These are phyloP conservation scores for Mollisiaceae sp. DNA, from an alignment of 2,329 filamentous ascomycete genomes.

Conservation along the genomic window DNA sequence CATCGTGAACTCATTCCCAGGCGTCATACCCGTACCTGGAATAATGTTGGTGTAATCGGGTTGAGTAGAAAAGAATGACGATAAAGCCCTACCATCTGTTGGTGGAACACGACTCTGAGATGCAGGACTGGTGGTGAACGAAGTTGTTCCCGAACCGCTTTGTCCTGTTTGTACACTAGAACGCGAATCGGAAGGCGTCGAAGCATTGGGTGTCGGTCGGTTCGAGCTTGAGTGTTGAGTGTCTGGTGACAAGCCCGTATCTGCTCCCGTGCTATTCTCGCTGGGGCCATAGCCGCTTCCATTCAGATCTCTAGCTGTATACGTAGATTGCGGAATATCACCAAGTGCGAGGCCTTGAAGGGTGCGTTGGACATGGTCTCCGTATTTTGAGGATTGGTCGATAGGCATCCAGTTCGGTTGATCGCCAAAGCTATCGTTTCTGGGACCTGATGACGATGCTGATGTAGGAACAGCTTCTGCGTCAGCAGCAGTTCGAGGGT, in stretches of 20 bases:
- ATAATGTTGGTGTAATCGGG: slow-evolving; percentile 33
- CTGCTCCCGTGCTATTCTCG: slow-evolving; percentile 48
- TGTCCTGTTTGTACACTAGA: slow-evolving; percentile 30
- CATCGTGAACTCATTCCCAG: slow-evolving; percentile 47
- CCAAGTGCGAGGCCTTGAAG: slow-evolving; percentile 33
- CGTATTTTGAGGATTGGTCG: slow-evolving; percentile 17
- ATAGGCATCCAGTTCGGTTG: slow-evolving; percentile 30
- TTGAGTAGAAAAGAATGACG: slow-evolving; percentile 36
- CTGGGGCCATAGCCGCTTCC: slow-evolving; percentile 48
- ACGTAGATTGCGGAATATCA: slow-evolving; percentile 19
- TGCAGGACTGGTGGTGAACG: slow-evolving; percentile 59
- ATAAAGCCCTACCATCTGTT: slow-evolving; percentile 45
- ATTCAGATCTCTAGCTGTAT: slow-evolving; percentile 32
- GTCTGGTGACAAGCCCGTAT: slow-evolving; percentile 36
- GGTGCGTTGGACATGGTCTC: slow-evolving; percentile 31
- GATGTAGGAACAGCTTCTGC: slow-evolving; percentile 21
- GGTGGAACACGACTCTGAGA: slow-evolving; percentile 41
- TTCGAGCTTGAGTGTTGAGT: slow-evolving; percentile 47
- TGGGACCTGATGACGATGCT: slow-evolving; percentile 18
- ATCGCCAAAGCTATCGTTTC: slow-evolving; percentile 22
- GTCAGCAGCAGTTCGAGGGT: slow-evolving; percentile 4
- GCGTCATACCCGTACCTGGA: slow-evolving; percentile 31
- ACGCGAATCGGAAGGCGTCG: slow-evolving; percentile 51
- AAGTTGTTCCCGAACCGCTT: slow-evolving; percentile 48
- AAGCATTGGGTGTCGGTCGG: slow-evolving; percentile 65